Percentiles rank a stretch among this genome's conserved stretches.
phyloP scores from a whole-genome alignment of 139 green algal species.

The Dunaliella primolecta region DNA sequence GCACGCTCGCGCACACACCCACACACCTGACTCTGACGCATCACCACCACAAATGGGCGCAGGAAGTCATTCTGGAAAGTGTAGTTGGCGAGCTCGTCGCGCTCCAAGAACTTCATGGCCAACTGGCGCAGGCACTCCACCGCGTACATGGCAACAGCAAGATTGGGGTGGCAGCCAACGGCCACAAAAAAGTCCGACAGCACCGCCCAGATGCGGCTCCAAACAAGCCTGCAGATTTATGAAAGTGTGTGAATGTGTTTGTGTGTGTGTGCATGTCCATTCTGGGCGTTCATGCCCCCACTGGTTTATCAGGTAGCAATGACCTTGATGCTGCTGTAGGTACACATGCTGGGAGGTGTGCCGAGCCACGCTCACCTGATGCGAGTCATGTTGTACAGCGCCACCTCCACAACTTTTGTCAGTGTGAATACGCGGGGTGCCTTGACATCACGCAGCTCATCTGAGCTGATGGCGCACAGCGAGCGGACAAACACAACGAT shows the following conservation, averaged over 20 bases:
- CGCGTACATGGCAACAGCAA: slow-evolving; percentile 87
- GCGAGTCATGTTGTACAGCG: slow-evolving; percentile 97
- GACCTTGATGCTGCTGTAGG: too few relatives aligned
- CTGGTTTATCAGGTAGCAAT: too few relatives aligned
- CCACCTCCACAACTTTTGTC: slow-evolving; percentile 95
- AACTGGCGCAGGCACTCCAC: slow-evolving; percentile 57
- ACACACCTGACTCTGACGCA: slow-evolving; percentile 73
- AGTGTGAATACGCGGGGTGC: slow-evolving; percentile 87
- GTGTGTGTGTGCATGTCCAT: neutral
- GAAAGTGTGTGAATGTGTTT: neutral
- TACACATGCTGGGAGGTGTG: too few relatives aligned
- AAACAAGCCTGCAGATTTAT: slow-evolving; percentile 80
- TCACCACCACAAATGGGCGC: slow-evolving; percentile 95
- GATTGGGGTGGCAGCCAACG: slow-evolving; percentile 73
- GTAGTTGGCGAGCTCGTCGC: slow-evolving; percentile 97
- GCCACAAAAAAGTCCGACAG: slow-evolving; percentile 91
- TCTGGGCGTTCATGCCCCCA: too few relatives aligned
- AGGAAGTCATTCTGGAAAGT: slow-evolving; percentile 99
- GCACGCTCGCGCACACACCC: neutral
- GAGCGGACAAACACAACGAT: slow-evolving; percentile 90
- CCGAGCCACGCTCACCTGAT: slow-evolving; percentile 67
- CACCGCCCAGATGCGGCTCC: slow-evolving; percentile 91
- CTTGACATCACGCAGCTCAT: slow-evolving; percentile 55
- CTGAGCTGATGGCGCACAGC: slow-evolving; percentile 61
- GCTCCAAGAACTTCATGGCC: slow-evolving; percentile 86